Percentiles rank a stretch among this genome's conserved stretches.
Conservation (phyloP, 139 green algal species). For the Gonium pectorale region DNA sequence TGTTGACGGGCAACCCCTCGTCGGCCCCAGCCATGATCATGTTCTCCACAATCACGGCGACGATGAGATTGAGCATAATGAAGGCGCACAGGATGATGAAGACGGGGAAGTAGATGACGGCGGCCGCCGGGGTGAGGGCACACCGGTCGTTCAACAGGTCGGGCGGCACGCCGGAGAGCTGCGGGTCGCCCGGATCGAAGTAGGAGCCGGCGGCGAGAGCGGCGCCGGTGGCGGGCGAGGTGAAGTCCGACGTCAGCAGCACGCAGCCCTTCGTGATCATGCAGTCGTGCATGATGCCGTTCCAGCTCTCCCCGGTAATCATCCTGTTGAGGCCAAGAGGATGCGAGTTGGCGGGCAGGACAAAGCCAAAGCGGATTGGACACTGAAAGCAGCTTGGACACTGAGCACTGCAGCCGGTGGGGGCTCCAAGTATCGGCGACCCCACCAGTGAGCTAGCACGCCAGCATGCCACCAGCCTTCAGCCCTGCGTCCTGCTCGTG, state of each 20-base stretch:
- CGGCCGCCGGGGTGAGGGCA: not conserved
- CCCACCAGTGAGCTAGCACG: no score
- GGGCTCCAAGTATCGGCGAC: no score
- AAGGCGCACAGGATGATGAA: conserved; percentile 36
- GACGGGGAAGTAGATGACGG: conserved; percentile 27
- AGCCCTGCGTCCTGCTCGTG: no score
- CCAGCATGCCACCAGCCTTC: no score
- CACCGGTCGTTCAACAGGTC: conserved; percentile 12
- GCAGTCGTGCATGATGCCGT: conserved; percentile 69
- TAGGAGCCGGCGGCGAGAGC: not conserved
- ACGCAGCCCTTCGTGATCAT: conserved; percentile 47
- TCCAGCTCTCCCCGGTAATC: conserved; percentile 81
- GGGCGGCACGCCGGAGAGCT: not conserved
- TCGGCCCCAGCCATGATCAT: conserved; percentile 13
- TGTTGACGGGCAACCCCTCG: conserved; percentile 9
- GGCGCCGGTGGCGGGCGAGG: not conserved
- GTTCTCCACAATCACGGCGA: conserved; percentile 33
- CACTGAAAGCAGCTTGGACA: no score
- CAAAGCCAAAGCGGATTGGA: no score
- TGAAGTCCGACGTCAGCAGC: not conserved
- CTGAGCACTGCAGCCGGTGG: no score
- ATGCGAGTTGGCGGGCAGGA: no score
- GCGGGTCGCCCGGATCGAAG: not conserved
- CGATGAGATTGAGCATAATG: conserved; percentile 35
- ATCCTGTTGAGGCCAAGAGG: conserved; percentile 50